Conservation (phyloP, 306 rosid genomes). For the Benincasa hispida region DNA sequence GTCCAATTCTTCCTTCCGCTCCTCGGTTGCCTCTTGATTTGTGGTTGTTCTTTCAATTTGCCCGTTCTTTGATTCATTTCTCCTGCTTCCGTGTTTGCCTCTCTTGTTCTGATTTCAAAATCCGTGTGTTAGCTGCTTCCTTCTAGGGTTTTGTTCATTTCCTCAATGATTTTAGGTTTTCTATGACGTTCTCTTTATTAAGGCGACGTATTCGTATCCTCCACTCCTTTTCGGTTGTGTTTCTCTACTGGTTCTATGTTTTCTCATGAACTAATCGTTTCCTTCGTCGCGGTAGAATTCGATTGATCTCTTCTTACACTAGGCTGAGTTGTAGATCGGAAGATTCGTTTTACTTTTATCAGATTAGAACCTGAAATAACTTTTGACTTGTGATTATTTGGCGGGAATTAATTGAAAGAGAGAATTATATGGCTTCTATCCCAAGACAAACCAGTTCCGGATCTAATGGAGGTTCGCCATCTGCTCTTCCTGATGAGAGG, state of each 20-base stretch:
- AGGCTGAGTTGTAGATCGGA: conserved; percentile 13
- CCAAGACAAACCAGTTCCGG: conserved; percentile 53
- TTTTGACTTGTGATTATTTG: not conserved
- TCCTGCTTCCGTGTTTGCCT: not conserved
- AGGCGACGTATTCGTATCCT: conserved; percentile 38
- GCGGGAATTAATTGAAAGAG: conserved; percentile 1
- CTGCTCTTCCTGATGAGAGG: conserved; percentile 43
- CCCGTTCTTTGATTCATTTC: not conserved
- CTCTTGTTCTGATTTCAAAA: not conserved
- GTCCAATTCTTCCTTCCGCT: not conserved
- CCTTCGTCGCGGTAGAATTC: not conserved
- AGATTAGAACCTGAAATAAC: not conserved
- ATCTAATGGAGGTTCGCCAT: conserved; percentile 31
- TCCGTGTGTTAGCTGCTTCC: not conserved
- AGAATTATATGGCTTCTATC: conserved; percentile 33
- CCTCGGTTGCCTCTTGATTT: not conserved
- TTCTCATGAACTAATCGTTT: conserved; percentile 42
- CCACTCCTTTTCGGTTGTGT: conserved; percentile 48
- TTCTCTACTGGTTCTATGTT: conserved; percentile 60
- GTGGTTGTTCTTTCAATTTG: not conserved
- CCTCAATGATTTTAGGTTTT: conserved; percentile 26
- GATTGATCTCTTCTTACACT: not conserved
- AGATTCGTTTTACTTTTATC: not conserved
- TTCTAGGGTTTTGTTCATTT: conserved; percentile 3
- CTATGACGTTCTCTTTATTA: conserved; percentile 22